A percentile compares a stretch with the other conserved stretches of the same genome.
phyloP scores from a whole-genome alignment of 441 rosid genomes.

The Populus hybrid region DNA sequence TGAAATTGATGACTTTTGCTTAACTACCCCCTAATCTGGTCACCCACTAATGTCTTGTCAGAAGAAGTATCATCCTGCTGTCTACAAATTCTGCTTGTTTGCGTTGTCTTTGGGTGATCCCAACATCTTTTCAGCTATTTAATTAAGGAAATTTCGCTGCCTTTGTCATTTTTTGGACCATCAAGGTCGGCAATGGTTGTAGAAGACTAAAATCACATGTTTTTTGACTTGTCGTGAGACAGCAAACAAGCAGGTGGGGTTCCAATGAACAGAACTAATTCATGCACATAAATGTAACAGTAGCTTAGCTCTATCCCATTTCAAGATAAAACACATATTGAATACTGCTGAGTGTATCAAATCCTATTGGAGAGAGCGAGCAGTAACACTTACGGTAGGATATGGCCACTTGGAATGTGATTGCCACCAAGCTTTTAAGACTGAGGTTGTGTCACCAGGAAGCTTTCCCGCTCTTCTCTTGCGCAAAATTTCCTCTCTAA shows the following conservation, averaged over 20 bases:
- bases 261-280: background rate
- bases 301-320: background rate
- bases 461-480: conserved; percentile 98
- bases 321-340: background rate
- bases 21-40: background rate
- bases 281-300: background rate
- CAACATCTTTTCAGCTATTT: background rate
- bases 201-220: conserved; percentile 1
- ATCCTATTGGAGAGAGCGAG: background rate
- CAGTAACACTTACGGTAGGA: conserved; percentile 69
- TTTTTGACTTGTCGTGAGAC: background rate
- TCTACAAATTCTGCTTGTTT: conserved; percentile 1
- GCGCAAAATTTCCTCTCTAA: conserved; percentile 95
- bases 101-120: background rate
- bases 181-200: background rate
- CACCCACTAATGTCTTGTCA: conserved; percentile 21
- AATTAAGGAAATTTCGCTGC: conserved; percentile 17
- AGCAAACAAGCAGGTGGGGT: conserved; percentile 7
- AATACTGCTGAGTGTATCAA: background rate
- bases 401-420: conserved; percentile 98
- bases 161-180: background rate
- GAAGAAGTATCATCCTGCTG: background rate
- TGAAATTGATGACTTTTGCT: conserved; percentile 2
- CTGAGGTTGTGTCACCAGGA: conserved; percentile 97
- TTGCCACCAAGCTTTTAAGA: conserved; percentile 97